phyloP scores from a whole-genome alignment of 352 stramenopile species.

The Phytophthora cryptogea region DNA sequence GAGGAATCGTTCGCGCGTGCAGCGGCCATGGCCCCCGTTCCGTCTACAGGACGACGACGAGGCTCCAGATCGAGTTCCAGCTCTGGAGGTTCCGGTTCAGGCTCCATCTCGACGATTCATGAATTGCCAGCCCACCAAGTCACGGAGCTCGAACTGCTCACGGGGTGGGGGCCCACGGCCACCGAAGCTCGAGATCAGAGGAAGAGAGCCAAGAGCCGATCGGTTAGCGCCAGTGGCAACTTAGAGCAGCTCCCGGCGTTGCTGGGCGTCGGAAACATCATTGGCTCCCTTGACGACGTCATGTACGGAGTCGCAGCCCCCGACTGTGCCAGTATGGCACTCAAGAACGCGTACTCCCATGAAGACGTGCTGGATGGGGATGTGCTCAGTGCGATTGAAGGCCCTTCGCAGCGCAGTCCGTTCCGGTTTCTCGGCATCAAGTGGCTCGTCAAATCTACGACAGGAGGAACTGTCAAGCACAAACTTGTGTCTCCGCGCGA shows the following conservation, averaged over 20 bases:
- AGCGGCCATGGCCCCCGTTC: constrained; percentile 5
- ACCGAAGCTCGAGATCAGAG: constrained; percentile 34
- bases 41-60: constrained; percentile 6
- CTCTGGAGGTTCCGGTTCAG: constrained; percentile 17
- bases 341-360: constrained; percentile 50
- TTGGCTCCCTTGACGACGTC: constrained; percentile 57
- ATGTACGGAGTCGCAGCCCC: constrained; percentile 61
- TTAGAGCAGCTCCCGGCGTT: constrained; percentile 34
- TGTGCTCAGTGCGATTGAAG: constrained; percentile 61
- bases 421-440: constrained; percentile 76
- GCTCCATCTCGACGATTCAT: constrained; percentile 22
- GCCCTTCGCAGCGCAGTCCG: constrained; percentile 54
- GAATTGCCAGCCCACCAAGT: constrained; percentile 30
- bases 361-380: constrained; percentile 60
- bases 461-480: constrained; percentile 43
- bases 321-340: constrained; percentile 59
- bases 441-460: constrained; percentile 60
- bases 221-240: not conserved
- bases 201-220: constrained; percentile 29
- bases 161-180: constrained; percentile 38
- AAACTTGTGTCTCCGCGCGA: constrained; percentile 47
- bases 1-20: constrained; percentile 23
- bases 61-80: constrained; percentile 26
- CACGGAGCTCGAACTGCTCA: constrained; percentile 39
- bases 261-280: constrained; percentile 48